Conservation (phyloP, 2,329 filamentous ascomycete genomes). For the Cryphonectria nitschkei region DNA sequence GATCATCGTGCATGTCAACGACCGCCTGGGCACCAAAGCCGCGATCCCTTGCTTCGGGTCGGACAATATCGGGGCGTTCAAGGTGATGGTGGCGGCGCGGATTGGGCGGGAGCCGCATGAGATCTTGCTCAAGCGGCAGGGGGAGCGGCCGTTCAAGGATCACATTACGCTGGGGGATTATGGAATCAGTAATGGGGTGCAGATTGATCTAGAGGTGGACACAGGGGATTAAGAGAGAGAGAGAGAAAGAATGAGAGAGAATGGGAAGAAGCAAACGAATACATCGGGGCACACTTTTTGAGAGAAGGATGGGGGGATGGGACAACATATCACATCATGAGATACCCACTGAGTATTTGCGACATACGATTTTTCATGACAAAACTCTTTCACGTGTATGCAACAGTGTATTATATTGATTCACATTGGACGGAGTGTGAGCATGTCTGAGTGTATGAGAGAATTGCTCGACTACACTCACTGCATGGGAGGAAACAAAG, state of each 20-base stretch:
- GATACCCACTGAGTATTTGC: conserved; percentile 1
- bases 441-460: too few relatives aligned
- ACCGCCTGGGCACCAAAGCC: conserved; percentile 93
- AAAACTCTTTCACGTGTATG: not conserved
- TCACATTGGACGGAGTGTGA: not conserved
- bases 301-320: not conserved
- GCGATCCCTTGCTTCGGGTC: conserved; percentile 86
- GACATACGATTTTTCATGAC: not conserved
- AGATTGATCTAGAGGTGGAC: conserved; percentile 65
- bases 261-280: too few relatives aligned
- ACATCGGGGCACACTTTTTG: not conserved
- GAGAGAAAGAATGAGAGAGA: too few relatives aligned
- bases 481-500: not conserved
- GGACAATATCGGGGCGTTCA: conserved; percentile 85
- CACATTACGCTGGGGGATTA: conserved; percentile 87
- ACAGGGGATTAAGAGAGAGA: conserved; percentile 54
- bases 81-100: conserved; percentile 85
- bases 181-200: conserved; percentile 88
- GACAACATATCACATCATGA: not conserved
- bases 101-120: conserved; percentile 90
- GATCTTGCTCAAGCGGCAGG: conserved; percentile 89
- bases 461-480: too few relatives aligned
- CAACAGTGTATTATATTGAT: not conserved
- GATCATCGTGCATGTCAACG: conserved; percentile 94
- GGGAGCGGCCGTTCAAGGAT: conserved; percentile 93